Base-by-base conservation (phyloP, 208 protist species). In the Acanthamoeba triangularis region DNA sequence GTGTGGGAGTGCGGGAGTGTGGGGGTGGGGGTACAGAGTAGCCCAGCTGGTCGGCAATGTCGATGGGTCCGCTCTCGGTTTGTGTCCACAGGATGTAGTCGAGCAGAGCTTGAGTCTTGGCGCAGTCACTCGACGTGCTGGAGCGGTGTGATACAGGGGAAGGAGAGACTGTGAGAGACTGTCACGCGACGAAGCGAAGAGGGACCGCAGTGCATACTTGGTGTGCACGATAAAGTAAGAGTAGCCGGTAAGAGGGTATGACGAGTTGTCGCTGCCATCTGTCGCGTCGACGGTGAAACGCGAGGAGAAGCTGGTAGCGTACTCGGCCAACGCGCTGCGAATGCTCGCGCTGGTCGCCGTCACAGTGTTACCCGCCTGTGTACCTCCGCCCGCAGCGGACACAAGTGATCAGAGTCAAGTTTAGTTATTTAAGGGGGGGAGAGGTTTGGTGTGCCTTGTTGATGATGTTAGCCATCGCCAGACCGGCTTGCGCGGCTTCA, bases 31-130 rank as follows among this genome's bases (percentile, higher is more conserved):
- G 59, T 63, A 78, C 69, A 2, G 18, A 37, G 35, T 78, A 78
- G 69, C 69, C 69, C 20, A 78, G 28, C 33, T 3, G 4, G 11
- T 78, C 69, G 28, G 69, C 69, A 16, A n/a, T n/a, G 30, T n/a
- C 69, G 69, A 78, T 78, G 69, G 69, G 69, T 10, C 4, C 69
- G 69, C 69, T 78, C 8, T 78, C 30, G 20, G 33, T 78, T 78
- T 78, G 69, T 18, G 69, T 78, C 69, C 69, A 78, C n/a, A 78
- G 69, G 18, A 78, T 78, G 69, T 41, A 78, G 69, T 78, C 69
- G 18, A 78, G 35, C 28, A 37, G 5, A 4, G n/a, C 30, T 37
- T 16, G 8, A 3, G 69, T 28, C 69, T 33, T 78, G 8, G 13
- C 35, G n/a, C 69, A 78, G 8, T 78, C 28, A 2, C 3, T 20